Percentiles rank a stretch among this genome's conserved stretches.
Conservation (phyloP, 2,329 filamentous ascomycete species). For the Diaporthe citrichinensis region DNA sequence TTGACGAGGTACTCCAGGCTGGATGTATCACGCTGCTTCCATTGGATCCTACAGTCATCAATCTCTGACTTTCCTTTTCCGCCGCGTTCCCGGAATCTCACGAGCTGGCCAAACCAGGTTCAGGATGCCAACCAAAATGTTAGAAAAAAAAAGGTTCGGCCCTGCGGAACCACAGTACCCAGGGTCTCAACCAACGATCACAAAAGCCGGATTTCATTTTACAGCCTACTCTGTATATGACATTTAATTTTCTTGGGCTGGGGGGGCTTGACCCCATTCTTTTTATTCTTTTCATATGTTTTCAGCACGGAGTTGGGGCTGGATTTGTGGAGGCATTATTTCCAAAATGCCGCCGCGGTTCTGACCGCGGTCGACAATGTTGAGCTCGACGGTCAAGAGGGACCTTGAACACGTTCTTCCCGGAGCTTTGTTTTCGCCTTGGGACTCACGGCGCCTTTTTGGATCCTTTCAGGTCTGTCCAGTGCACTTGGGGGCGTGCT, state of each 20-base stretch:
- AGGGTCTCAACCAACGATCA: constrained; percentile 5
- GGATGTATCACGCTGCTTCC: not conserved
- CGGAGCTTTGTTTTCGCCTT: not conserved
- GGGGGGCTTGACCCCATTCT: constrained; percentile 15
- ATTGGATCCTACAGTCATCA: not conserved
- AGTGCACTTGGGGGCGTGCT: constrained; percentile 1
- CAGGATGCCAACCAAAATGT: not conserved
- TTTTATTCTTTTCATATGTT: constrained; percentile 38
- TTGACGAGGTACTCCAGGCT: not conserved
- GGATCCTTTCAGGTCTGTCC: not conserved
- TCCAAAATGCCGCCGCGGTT: not conserved
- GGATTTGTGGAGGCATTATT: constrained; percentile 12
- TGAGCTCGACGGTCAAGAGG: not conserved
- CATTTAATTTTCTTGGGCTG: constrained; percentile 19
- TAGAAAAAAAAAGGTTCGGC: constrained; percentile 1
- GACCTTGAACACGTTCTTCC: not conserved
- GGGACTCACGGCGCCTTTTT: not conserved
- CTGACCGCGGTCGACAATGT: not conserved
- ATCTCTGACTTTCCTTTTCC: not conserved
- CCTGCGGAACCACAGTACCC: constrained; percentile 22
- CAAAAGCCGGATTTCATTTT: constrained; percentile 32
- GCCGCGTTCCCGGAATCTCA: not conserved
- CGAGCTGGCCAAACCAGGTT: not conserved
- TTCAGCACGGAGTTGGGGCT: constrained; percentile 45
- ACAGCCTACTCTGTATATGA: constrained; percentile 29